Conservation (phyloP, 2,329 filamentous ascomycete genomes). For the Claviceps humidiphila region DNA sequence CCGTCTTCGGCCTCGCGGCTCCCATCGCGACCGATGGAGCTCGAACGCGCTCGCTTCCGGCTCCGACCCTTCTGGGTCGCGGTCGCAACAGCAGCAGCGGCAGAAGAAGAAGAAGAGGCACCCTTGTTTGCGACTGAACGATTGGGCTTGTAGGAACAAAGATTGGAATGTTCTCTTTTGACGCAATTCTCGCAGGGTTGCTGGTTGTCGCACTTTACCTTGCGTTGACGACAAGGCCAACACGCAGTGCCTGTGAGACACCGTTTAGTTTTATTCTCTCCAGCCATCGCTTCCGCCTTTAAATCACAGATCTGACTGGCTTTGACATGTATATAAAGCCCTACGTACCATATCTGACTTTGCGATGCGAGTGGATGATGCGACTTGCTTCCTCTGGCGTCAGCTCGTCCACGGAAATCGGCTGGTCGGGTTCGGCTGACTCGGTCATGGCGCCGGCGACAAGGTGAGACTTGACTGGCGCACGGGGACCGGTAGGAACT, state of each 20-base stretch:
- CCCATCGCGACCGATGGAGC: constrained; percentile 19
- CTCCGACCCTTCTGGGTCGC: constrained; percentile 10
- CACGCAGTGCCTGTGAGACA: constrained; percentile 41
- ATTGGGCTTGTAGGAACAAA: constrained; percentile 57
- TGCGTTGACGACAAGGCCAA: constrained; percentile 54
- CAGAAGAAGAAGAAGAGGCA: constrained; percentile 9
- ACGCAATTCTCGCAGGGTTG: constrained; percentile 56
- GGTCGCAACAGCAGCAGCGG: constrained; percentile 6
- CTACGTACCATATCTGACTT: constrained; percentile 52
- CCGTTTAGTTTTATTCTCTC: too few species aligned
- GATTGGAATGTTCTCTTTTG: constrained; percentile 49
- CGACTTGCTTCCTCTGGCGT: constrained; percentile 53
- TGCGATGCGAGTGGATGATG: constrained; percentile 56
- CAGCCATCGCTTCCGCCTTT: too few species aligned
- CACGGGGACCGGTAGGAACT: neutral
- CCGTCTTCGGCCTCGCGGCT: constrained; percentile 22
- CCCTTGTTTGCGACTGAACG: constrained; percentile 26
- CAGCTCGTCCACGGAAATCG: constrained; percentile 39
- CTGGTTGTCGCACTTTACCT: constrained; percentile 58
- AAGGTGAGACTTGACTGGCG: neutral
- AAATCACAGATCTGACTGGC: too few species aligned
- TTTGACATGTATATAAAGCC: too few species aligned
- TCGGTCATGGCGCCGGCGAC: constrained; percentile 26
- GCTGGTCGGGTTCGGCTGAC: constrained; percentile 28
- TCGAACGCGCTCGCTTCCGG: constrained; percentile 23